These are phyloP conservation scores for Penicillium sp. DNA, from an alignment of 2,329 filamentous ascomycete genomes.

Conservation along the genomic window DNA sequence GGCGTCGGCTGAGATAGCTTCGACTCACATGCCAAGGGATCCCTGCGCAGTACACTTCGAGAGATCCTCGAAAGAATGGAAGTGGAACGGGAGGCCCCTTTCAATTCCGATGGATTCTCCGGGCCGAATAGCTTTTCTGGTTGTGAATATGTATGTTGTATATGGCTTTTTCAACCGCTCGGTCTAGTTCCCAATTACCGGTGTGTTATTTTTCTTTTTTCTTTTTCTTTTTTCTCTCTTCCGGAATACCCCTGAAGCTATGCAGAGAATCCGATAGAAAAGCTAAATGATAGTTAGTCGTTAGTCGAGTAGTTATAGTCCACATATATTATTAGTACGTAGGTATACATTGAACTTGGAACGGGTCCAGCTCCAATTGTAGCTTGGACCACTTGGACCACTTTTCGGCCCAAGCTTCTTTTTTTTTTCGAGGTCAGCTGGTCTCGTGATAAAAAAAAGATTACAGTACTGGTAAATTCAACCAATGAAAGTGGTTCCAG, in stretches of 20 bases:
- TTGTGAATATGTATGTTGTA: background rate
- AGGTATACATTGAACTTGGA: background rate
- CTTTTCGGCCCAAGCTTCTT: slow-evolving; percentile 23
- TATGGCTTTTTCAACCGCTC: background rate
- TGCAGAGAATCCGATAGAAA: background rate
- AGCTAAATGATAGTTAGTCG: background rate
- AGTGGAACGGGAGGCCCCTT: slow-evolving; percentile 10
- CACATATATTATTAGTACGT: background rate
- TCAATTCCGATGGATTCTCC: slow-evolving; percentile 2
- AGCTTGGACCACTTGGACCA: slow-evolving; percentile 14
- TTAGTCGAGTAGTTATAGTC: background rate
- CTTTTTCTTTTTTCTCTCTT: background rate
- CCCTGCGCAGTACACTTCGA: slow-evolving; percentile 8
- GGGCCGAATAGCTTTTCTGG: background rate
- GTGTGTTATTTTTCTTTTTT: background rate
- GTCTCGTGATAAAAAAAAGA: slow-evolving; percentile 21
- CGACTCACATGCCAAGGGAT: slow-evolving; percentile 25
- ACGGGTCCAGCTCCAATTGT: slow-evolving; percentile 12
- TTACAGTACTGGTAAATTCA: background rate
- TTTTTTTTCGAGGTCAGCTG: slow-evolving; percentile 22
- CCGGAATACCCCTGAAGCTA: background rate
- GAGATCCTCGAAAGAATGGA: slow-evolving; percentile 5
- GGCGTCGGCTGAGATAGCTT: slow-evolving; percentile 24
- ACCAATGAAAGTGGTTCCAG: slow-evolving; percentile 33
- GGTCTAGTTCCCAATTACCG: slow-evolving; percentile 1